Evolutionary conservation across 140 eudicot species (phyloP), one percentile per base, ranked within the genome.

Genomic region (Senecio squalidus): DNA sequence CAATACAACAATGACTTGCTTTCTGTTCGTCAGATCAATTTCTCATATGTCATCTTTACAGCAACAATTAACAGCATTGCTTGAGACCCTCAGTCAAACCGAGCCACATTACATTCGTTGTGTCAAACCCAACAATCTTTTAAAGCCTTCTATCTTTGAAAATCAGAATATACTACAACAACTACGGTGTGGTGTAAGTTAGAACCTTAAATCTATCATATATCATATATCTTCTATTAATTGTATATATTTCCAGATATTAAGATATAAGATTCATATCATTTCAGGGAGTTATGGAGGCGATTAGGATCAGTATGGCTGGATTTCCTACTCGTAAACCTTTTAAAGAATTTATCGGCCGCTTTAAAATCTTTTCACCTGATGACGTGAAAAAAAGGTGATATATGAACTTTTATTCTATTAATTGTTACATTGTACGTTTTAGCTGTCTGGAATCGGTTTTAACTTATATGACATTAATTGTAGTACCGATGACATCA

Each of bases 51-150:
- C 23, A 31, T 31, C 31, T 40, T 45, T 73, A 31, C 78, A 92
- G 98, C 86, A 72, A 79, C 98, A 92, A 87, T 67, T 92, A 52
- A 86, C 77, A 82, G 14, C 84, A 66, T 79, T 92, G 76, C 86
- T 92, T 47, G 98, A 92, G 84, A 92, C 95, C 40, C 95, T 92
- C 38, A 87, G 78, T 82, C 84, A 92, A 50, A 92, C 96, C 13
- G 95, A 92, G 76, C 98, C 98, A 25, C 98, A 92, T 71, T 88
- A 88, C 66, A 58, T 88, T 50, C 94, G 96, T 54, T 88, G 96
- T 74, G 93, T 88, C 25, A 84, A 92, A 70, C 96, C 96, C 10
- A 92, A 92, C 72, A 87, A 87, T 80, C 89, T 82, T 62, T 76
- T 92, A 61, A 84, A 88, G 81, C 96, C 99, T 67, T 71, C 78